Evolutionary conservation across 495 filamentous ascomycete genomes (phyloP).

Genomic region (Penicillium cosmopolitanum): DNA sequence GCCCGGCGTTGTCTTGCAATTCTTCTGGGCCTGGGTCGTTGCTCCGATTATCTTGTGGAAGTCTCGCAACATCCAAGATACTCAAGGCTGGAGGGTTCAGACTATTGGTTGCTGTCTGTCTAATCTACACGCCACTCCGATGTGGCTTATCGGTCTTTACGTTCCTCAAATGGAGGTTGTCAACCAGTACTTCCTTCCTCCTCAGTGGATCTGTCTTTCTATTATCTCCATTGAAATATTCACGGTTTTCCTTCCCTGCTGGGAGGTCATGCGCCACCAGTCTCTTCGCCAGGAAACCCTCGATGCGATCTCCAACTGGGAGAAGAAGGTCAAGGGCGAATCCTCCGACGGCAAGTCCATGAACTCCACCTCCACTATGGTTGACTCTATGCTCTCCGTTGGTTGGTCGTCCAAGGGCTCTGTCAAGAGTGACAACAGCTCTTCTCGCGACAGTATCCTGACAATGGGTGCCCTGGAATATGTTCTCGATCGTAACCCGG

Average conservation of each 20-base stretch:
- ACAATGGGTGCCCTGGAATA: conserved; percentile 65
- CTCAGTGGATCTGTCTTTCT: conserved; percentile 62
- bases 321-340: conserved; percentile 31
- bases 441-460: conserved; percentile 44
- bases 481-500: conserved; percentile 56
- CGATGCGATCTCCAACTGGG: conserved; percentile 41
- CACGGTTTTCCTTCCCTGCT: conserved; percentile 58
- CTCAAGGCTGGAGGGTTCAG: conserved; percentile 69
- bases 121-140: conserved; percentile 63
- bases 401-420: conserved; percentile 38
- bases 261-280: conserved; percentile 55
- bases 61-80: conserved; percentile 59
- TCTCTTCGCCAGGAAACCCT: conserved; percentile 47
- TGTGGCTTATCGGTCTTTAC: conserved; percentile 68
- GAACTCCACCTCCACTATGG: conserved; percentile 33
- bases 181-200: conserved; percentile 56
- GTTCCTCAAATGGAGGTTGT: conserved; percentile 57
- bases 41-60: conserved; percentile 52
- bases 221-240: conserved; percentile 57
- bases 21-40: conserved; percentile 65
- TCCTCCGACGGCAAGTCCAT: conserved; percentile 33
- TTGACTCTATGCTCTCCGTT: conserved; percentile 39
- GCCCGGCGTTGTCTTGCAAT: conserved; percentile 65
- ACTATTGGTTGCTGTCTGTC: conserved; percentile 64
- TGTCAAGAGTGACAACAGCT: conserved; percentile 26